Base-by-base conservation (phyloP, 2,329 filamentous ascomycete species). In the Cadophora sp. region DNA sequence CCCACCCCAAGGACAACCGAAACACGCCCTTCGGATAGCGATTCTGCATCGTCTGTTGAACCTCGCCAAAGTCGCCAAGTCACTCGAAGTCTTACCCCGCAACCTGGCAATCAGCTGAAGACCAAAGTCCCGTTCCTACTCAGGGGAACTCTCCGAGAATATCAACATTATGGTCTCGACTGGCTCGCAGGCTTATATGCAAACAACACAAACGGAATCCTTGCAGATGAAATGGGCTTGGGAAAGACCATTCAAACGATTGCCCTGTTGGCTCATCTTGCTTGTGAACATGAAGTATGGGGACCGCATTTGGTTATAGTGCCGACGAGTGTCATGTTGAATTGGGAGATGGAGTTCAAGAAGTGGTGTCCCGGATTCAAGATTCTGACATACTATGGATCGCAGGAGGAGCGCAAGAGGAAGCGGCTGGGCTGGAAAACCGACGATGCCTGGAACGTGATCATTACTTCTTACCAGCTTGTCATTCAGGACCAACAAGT, bases 301-400 rank as follows among this genome's bases (percentile, higher is more conserved):
- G 96, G 96, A 0, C 94, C 96, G 0, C 96, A 99, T 82, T 83
- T 99, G 27, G 93, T 99, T 59, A 91, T 99, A 68, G 96, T 99
- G 1, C 96, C 96, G 1, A 99, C 96, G 1, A 98, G 94, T 79
- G 96, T 99, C 59, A 97, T 99, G 85, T 87, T 99, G 71, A 99
- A 99, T 77, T 99, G 96, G 96, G 96, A 99, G 79, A 98, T 98
- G 91, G 96, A 99, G 80, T 99, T 99, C 85, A 98, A 98, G 77
- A 99, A 99, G 78, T 99, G 95, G 88, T 93, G 94, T 66, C 96
- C 96, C 3, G 95, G 96, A 0, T 99, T 99, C 84, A 98, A 97
- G 78, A 97, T 99, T 65, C 84, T 99, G 67, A 96, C 94, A 0
- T 99, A 99, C 81, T 99, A 98, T 77, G 96, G 96, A 51, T 93